phyloP scores from a whole-genome alignment of 2,329 filamentous ascomycete species.

The Penicillium sp. region DNA sequence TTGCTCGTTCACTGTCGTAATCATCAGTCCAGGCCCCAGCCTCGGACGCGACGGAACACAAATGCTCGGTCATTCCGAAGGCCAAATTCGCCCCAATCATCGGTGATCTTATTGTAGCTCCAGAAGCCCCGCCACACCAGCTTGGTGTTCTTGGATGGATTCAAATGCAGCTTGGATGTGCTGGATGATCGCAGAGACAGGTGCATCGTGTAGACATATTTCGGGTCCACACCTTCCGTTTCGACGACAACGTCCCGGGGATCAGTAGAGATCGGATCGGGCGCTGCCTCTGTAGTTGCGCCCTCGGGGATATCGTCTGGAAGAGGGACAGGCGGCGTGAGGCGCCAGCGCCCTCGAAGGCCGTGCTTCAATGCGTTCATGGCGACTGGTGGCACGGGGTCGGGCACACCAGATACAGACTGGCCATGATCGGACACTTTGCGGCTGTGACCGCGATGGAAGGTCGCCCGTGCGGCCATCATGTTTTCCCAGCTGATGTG shows the following conservation, averaged over 20 bases:
- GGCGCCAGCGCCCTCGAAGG: constrained; percentile 59
- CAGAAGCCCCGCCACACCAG: constrained; percentile 83
- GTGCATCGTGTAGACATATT: constrained; percentile 82
- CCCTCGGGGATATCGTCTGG: constrained; percentile 17
- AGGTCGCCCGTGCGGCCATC: constrained; percentile 32
- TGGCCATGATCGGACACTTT: constrained; percentile 41
- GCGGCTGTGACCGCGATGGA: constrained; percentile 34
- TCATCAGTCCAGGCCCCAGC: constrained; percentile 46
- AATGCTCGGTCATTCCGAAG: constrained; percentile 57
- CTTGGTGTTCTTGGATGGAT: constrained; percentile 70
- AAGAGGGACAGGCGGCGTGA: constrained; percentile 47
- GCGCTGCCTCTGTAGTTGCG: constrained; percentile 32
- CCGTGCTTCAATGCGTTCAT: constrained; percentile 63
- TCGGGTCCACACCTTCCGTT: constrained; percentile 70
- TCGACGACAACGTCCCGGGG: constrained; percentile 67
- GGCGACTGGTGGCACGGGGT: constrained; percentile 35
- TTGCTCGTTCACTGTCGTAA: too few species aligned
- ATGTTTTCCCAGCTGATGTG: constrained; percentile 69
- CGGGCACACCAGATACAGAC: constrained; percentile 19
- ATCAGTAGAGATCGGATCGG: constrained; percentile 22
- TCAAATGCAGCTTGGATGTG: constrained; percentile 43
- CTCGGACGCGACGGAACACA: constrained; percentile 58
- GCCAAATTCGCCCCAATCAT: constrained; percentile 81
- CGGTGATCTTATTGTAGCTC: constrained; percentile 82
- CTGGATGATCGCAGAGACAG: constrained; percentile 57